These are phyloP conservation scores for Sequoiadendron giganteum DNA, from an alignment of 75 land plant genomes.

Conservation along the genomic window DNA sequence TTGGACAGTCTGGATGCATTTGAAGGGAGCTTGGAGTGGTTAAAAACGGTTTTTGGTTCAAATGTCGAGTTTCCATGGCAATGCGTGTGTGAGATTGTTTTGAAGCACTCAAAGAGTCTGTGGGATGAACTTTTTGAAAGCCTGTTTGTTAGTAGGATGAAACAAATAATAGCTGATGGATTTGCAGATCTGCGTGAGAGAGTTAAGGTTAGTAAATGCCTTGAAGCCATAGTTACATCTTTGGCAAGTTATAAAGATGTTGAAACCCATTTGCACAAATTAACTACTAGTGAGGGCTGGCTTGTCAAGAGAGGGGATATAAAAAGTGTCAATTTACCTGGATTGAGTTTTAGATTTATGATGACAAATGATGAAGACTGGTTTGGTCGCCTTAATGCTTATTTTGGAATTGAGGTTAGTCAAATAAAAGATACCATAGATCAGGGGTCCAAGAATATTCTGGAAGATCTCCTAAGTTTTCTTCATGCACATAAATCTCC, in stretches of 20 bases:
- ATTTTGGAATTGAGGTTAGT: conserved; percentile 76
- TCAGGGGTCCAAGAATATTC: conserved; percentile 44
- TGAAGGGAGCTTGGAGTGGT: conserved; percentile 85
- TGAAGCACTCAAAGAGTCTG: conserved; percentile 64
- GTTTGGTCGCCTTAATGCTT: conserved; percentile 41
- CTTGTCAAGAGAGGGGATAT: conserved; percentile 21
- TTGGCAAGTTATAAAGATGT: conserved; percentile 19
- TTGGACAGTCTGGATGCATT: conserved; percentile 70
- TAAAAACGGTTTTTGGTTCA: conserved; percentile 79
- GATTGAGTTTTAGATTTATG: conserved; percentile 14
- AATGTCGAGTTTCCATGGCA: conserved; percentile 93
- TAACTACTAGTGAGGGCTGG: conserved; percentile 49
- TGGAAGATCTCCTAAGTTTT: conserved; percentile 71
- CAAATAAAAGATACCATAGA: conserved; percentile 77
- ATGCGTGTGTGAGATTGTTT: conserved; percentile 65
- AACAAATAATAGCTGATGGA: conserved; percentile 50
- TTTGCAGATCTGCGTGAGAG: conserved; percentile 43
- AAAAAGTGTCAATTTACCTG: conserved; percentile 10
- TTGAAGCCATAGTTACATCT: conserved; percentile 26
- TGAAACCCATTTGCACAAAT: conserved; percentile 21
- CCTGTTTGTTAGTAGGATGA: conserved; percentile 75
- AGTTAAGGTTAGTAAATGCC: conserved; percentile 31
- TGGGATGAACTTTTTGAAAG: conserved; percentile 87
- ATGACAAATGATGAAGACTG: conserved; percentile 50
- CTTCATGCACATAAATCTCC: conserved; percentile 67